These are phyloP conservation scores for Phytopythium aichiense DNA, from an alignment of 352 stramenopile species.

Conservation along the genomic window DNA sequence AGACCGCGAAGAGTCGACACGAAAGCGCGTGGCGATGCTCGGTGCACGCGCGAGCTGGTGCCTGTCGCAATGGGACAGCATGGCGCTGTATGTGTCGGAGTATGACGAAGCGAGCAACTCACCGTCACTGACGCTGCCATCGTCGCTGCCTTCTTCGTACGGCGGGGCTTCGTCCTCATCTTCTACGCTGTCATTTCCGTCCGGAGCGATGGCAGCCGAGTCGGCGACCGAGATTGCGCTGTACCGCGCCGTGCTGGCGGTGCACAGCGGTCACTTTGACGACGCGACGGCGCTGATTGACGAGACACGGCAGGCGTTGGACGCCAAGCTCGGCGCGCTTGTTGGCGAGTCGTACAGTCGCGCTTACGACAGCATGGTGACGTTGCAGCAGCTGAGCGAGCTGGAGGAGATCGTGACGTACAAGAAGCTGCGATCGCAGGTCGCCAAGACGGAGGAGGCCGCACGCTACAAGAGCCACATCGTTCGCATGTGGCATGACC, in stretches of 20 bases:
- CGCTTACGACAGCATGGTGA: conserved; percentile 96
- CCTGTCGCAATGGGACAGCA: conserved; percentile 76
- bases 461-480: conserved; percentile 78
- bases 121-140: neutral
- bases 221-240: conserved; percentile 41
- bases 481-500: conserved; percentile 83
- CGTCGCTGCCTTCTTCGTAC: neutral
- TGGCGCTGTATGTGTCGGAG: conserved; percentile 74
- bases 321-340: conserved; percentile 94
- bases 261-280: conserved; percentile 93
- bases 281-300: conserved; percentile 92
- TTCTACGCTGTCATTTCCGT: neutral
- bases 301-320: conserved; percentile 88
- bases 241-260: conserved; percentile 90
- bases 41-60: conserved; percentile 83
- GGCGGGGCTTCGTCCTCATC: neutral
- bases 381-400: conserved; percentile 95
- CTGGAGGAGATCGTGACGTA: conserved; percentile 98
- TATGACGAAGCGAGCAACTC: conserved; percentile 13
- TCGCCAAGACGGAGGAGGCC: conserved; percentile 68
- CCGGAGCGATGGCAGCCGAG: conserved; percentile 12
- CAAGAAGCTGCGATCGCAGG: conserved; percentile 78
- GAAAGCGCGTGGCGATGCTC: conserved; percentile 74
- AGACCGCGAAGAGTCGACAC: conserved; percentile 37
- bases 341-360: conserved; percentile 96